Conservation (phyloP, 257 asterid genomes). For the Eustoma russellianum region DNA sequence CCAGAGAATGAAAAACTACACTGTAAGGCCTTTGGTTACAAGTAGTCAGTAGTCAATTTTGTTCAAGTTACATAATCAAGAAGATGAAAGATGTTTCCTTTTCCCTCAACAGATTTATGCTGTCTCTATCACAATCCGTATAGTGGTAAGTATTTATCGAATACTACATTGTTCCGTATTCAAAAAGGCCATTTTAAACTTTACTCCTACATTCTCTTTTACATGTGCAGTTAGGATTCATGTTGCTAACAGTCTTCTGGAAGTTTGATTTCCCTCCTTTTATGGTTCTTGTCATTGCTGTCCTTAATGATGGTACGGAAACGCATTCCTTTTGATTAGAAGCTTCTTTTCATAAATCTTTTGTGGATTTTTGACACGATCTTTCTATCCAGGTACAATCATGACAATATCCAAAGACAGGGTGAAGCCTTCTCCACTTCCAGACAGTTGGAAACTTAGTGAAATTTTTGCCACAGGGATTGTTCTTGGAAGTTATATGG, state of each 20-base stretch:
- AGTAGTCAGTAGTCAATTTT: neutral
- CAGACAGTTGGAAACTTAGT: slow-evolving; percentile 38
- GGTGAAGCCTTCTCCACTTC: slow-evolving; percentile 35
- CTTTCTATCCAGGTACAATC: slow-evolving; percentile 20
- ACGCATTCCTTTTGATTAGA: neutral
- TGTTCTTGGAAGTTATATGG: slow-evolving; percentile 30
- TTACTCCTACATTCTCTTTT: neutral
- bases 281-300: slow-evolving; percentile 34
- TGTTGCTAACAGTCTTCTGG: slow-evolving; percentile 26
- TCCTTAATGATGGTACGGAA: slow-evolving; percentile 25
- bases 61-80: neutral
- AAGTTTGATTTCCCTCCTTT: slow-evolving; percentile 33
- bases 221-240: slow-evolving; percentile 26
- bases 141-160: slow-evolving; percentile 19
- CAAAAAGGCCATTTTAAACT: neutral
- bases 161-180: too few species aligned
- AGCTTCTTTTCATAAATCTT: neutral
- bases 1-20: slow-evolving; percentile 36
- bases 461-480: slow-evolving; percentile 33
- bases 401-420: slow-evolving; percentile 38
- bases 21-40: slow-evolving; percentile 9
- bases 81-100: slow-evolving; percentile 5
- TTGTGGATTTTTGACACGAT: neutral
- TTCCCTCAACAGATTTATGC: slow-evolving; percentile 23
- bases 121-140: slow-evolving; percentile 34